Percentiles rank a stretch among this genome's conserved stretches.
Conservation (phyloP, 2,329 filamentous ascomycete genomes). For the Colletotrichum incanum region DNA sequence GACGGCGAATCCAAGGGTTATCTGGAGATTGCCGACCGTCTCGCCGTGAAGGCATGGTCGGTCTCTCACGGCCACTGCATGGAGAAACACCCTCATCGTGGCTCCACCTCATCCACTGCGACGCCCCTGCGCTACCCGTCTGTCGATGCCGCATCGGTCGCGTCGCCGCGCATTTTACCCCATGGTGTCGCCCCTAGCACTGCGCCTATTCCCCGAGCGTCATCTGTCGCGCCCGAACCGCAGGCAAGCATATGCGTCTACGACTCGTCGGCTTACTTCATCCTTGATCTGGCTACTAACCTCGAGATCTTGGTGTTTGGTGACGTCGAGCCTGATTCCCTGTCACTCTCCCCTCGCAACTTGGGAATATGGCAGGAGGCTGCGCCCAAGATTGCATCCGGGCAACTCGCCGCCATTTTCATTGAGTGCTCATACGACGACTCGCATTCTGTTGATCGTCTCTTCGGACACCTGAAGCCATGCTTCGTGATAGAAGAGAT, state of each 20-base stretch:
- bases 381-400: conserved; percentile 84
- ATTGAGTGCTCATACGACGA: conserved; percentile 97
- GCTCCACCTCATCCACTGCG: conserved; percentile 52
- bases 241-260: conserved; percentile 76
- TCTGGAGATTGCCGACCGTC: conserved; percentile 87
- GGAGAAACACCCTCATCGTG: conserved; percentile 76
- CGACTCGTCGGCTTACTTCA: conserved; percentile 94
- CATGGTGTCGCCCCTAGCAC: conserved; percentile 7
- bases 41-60: conserved; percentile 90
- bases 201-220: conserved; percentile 15
- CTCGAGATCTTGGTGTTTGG: conserved; percentile 94
- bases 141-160: conserved; percentile 48
- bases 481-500: conserved; percentile 87
- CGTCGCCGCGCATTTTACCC: conserved; percentile 41
- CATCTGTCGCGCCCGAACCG: conserved; percentile 33
- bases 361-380: conserved; percentile 89
- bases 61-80: conserved; percentile 94
- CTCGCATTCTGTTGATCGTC: conserved; percentile 79
- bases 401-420: conserved; percentile 84
- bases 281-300: conserved; percentile 79
- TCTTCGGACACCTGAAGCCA: conserved; percentile 93
- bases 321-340: conserved; percentile 92
- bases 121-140: conserved; percentile 50
- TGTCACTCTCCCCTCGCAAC: conserved; percentile 88
- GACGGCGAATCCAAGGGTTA: conserved; percentile 87